Conservation (phyloP, 805 yeast genomes). For the Millerozyma acaciae region DNA sequence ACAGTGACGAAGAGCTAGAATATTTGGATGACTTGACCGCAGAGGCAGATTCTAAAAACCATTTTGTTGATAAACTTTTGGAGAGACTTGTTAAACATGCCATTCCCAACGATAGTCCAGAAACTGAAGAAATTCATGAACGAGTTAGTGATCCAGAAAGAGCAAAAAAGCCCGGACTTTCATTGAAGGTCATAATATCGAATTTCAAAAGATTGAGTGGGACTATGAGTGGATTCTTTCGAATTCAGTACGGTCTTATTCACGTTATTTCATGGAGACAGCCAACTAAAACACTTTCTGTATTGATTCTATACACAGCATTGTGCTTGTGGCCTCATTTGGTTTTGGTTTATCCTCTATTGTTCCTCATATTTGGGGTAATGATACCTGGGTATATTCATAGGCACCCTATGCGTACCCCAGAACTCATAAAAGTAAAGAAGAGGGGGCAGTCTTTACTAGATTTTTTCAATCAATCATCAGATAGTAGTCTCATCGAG, state of each 20-base stretch:
- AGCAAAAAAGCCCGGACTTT: slow-evolving; percentile 47
- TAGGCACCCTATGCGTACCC: slow-evolving; percentile 59
- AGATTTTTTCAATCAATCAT: slow-evolving; percentile 31
- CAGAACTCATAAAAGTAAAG: slow-evolving; percentile 41
- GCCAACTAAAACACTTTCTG: slow-evolving; percentile 64
- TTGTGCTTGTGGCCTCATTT: slow-evolving; percentile 70
- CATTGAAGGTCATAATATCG: slow-evolving; percentile 51
- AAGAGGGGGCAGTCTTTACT: slow-evolving; percentile 54
- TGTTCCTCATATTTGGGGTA: slow-evolving; percentile 51
- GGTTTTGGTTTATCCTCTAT: slow-evolving; percentile 58
- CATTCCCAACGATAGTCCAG: slow-evolving; percentile 47
- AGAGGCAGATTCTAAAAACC: slow-evolving; percentile 21
- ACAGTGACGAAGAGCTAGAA: slow-evolving; percentile 25
- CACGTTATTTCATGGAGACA: slow-evolving; percentile 69
- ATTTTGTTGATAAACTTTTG: slow-evolving; percentile 56
- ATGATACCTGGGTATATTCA: slow-evolving; percentile 68
- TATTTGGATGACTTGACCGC: slow-evolving; percentile 25
- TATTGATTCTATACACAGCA: slow-evolving; percentile 57
- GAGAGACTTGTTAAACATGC: slow-evolving; percentile 51
- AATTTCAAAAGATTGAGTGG: slow-evolving; percentile 57
- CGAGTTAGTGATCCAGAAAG: slow-evolving; percentile 45
- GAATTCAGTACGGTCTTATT: slow-evolving; percentile 56
- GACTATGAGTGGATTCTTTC: slow-evolving; percentile 54
- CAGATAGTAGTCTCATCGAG: slow-evolving; percentile 30
- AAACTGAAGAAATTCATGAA: slow-evolving; percentile 38